Conservation (phyloP, 2,329 filamentous ascomycete genomes). For the Botryotinia narcissicola region DNA sequence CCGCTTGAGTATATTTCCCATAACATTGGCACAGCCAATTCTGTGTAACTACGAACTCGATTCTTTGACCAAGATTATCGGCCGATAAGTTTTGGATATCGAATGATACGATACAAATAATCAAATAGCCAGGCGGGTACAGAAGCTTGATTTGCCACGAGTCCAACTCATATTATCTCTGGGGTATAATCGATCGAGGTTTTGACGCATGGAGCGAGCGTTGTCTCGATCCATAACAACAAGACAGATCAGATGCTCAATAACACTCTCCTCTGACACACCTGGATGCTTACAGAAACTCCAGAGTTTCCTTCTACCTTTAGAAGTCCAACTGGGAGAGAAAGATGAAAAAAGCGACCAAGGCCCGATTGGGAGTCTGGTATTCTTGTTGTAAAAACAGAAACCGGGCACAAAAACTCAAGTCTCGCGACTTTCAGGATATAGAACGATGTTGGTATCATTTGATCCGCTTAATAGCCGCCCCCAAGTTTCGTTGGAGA, state of each 20-base stretch:
- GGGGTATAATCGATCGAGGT: not conserved
- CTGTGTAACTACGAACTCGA: too few species aligned
- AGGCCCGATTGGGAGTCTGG: not conserved
- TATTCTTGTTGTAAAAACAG: not conserved
- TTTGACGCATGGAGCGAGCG: too few species aligned
- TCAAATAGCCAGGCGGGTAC: too few species aligned
- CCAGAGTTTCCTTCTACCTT: not conserved
- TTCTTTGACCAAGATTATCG: too few species aligned
- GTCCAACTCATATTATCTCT: not conserved
- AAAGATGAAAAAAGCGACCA: too few species aligned
- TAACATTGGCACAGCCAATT: not conserved
- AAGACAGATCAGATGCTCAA: too few species aligned
- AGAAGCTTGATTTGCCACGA: not conserved
- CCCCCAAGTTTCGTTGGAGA: too few species aligned
- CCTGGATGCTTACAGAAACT: too few species aligned
- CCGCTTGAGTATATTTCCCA: not conserved
- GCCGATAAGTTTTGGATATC: too few species aligned
- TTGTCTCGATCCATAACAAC: not conserved
- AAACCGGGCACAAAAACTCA: not conserved
- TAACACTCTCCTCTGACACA: not conserved
- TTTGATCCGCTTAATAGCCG: not conserved
- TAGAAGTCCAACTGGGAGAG: not conserved
- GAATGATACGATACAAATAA: too few species aligned
- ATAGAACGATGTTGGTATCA: not conserved
- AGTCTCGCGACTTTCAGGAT: not conserved